Percentiles rank a stretch among this genome's conserved stretches.
Conservation (phyloP, 306 rosid species). For the Lupinus albus region DNA sequence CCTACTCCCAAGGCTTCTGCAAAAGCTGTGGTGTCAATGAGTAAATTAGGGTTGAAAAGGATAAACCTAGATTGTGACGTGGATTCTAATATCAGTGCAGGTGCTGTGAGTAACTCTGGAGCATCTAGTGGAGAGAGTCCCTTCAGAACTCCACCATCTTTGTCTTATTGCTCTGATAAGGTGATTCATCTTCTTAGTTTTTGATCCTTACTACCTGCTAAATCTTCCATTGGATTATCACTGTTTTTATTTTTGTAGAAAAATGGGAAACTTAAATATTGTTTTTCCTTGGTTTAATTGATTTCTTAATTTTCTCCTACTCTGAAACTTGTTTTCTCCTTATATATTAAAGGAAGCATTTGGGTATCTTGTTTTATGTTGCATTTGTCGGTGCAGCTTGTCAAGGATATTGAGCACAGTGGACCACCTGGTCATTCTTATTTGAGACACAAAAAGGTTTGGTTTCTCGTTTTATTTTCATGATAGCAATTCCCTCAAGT, state of each 20-base stretch:
- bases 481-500: slow-evolving; percentile 10
- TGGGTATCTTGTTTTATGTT: slow-evolving; percentile 30
- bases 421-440: slow-evolving; percentile 54
- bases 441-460: slow-evolving; percentile 78
- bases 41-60: slow-evolving; percentile 59
- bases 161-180: slow-evolving; percentile 70
- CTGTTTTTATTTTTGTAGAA: slow-evolving; percentile 21
- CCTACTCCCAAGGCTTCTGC: slow-evolving; percentile 49
- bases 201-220: slow-evolving; percentile 30
- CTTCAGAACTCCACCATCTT: slow-evolving; percentile 86
- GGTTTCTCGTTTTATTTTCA: slow-evolving; percentile 20
- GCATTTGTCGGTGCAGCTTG: slow-evolving; percentile 51
- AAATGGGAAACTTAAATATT: slow-evolving; percentile 2
- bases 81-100: slow-evolving; percentile 38
- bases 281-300: no score
- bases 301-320: background rate
- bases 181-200: slow-evolving; percentile 44
- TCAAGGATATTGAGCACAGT: slow-evolving; percentile 46
- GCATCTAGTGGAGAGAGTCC: slow-evolving; percentile 62
- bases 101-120: slow-evolving; percentile 41
- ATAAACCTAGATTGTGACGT: slow-evolving; percentile 46
- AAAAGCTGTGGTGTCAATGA: slow-evolving; percentile 49
- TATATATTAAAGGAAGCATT: background rate
- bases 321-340: background rate
- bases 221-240: slow-evolving; percentile 11